phyloP scores from a whole-genome alignment of 768 basidiomycete species.

The Suillus variegatus region DNA sequence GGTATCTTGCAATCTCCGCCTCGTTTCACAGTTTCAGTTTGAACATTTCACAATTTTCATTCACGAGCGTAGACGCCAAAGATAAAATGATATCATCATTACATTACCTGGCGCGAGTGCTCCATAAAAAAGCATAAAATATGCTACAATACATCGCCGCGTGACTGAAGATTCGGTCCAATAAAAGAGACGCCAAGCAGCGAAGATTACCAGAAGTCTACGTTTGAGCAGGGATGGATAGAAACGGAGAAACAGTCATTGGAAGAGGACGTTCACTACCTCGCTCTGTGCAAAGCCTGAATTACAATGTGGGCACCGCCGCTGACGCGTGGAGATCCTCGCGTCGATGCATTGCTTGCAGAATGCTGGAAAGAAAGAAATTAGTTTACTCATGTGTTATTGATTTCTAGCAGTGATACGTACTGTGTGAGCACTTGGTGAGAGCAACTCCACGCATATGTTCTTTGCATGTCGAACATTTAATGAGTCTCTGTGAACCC shows the following conservation, averaged over 20 bases:
- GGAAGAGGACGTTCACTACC: conserved; percentile 68
- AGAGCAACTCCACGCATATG: conserved; percentile 79
- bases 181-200: background rate
- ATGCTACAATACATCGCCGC: conserved; percentile 4
- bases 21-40: background rate
- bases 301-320: conserved; percentile 92
- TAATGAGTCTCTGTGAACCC: conserved; percentile 64
- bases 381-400: background rate
- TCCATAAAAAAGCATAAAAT: conserved; percentile 8
- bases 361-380: conserved; percentile 56
- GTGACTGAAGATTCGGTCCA: background rate
- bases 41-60: background rate
- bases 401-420: conserved; percentile 31
- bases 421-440: conserved; percentile 91
- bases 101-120: conserved; percentile 2
- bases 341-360: conserved; percentile 83
- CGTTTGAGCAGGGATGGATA: background rate
- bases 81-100: background rate
- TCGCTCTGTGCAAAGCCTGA: conserved; percentile 81
- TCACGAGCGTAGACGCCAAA: background rate
- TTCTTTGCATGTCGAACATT: conserved; percentile 85
- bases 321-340: conserved; percentile 86
- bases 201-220: conserved; percentile 7
- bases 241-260: conserved; percentile 29
- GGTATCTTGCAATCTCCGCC: background rate